Percentiles rank a stretch among this genome's conserved stretches.
Conservation (phyloP, 257 asterid genomes). For the Capsicum pubescens region DNA sequence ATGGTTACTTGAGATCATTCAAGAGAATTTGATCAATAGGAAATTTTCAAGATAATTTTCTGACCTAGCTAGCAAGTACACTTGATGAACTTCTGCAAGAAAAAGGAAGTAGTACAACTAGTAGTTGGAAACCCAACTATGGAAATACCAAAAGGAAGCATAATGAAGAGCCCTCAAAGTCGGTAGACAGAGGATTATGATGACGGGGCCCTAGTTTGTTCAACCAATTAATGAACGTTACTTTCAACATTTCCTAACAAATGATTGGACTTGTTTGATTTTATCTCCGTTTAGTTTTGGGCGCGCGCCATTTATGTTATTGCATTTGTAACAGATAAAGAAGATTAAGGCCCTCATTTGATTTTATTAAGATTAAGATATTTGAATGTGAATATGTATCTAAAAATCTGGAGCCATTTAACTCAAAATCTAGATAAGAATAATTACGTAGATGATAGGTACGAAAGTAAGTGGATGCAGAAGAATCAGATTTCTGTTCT, state of each 20-base stretch:
- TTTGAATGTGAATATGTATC: background rate
- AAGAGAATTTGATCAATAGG: background rate
- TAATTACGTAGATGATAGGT: background rate
- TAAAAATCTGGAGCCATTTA: background rate
- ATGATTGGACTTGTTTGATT: background rate
- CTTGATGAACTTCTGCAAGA: background rate
- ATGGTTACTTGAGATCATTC: background rate
- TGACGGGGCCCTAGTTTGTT: background rate
- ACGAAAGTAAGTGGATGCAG: background rate
- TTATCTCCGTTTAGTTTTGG: background rate
- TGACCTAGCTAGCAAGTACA: background rate
- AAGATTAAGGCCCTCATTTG: background rate
- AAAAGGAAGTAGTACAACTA: background rate
- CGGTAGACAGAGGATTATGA: background rate
- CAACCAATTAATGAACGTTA: background rate
- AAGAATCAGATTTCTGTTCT: background rate
- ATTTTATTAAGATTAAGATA: background rate
- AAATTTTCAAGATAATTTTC: background rate
- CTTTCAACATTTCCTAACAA: background rate
- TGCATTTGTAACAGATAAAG: background rate
- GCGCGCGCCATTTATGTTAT: background rate
- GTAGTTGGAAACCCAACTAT: background rate
- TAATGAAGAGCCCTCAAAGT: background rate
- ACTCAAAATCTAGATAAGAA: background rate
- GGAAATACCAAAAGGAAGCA: background rate